phyloP scores from a whole-genome alignment of 2,329 filamentous ascomycete genomes.

The Pseudofabraea citricarpa region DNA sequence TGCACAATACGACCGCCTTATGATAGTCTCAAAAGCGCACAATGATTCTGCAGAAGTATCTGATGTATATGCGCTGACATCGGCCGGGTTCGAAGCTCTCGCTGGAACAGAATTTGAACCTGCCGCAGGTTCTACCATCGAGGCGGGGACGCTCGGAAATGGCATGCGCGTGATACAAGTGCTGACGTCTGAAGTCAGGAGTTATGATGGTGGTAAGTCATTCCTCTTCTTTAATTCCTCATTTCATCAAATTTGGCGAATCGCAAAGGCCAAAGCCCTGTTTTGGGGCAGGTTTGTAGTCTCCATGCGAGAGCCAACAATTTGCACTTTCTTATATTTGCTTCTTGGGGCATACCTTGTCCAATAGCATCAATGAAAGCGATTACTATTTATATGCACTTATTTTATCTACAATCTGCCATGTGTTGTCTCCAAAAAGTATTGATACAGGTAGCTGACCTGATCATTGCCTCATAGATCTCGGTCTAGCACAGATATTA shows the following conservation, averaged over 20 bases:
- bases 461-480: conserved; percentile 46
- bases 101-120: conserved; percentile 87
- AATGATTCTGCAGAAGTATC: conserved; percentile 70
- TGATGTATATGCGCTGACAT: conserved; percentile 72
- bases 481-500: conserved; percentile 85
- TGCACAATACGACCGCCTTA: conserved; percentile 68
- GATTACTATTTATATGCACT: conserved; percentile 23
- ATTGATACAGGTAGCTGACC: conserved; percentile 10
- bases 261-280: too few species aligned
- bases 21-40: conserved; percentile 69
- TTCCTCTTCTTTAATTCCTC: conserved; percentile 13
- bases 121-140: conserved; percentile 79
- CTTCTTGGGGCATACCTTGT: conserved; percentile 24
- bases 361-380: conserved; percentile 36
- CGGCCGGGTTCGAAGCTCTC: conserved; percentile 67
- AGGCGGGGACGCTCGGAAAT: conserved; percentile 77
- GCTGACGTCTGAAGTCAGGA: conserved; percentile 78
- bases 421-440: conserved; percentile 9
- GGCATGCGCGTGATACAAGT: conserved; percentile 83
- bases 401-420: conserved; percentile 18
- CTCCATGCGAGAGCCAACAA: too few species aligned
- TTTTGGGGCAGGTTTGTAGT: too few species aligned
- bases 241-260: too few species aligned
- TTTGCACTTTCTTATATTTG: background rate
- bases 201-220: conserved; percentile 78